Percentiles rank a stretch among this genome's conserved stretches.
phyloP scores from a whole-genome alignment of 2,329 filamentous ascomycete genomes.

The Onygenales sp. region DNA sequence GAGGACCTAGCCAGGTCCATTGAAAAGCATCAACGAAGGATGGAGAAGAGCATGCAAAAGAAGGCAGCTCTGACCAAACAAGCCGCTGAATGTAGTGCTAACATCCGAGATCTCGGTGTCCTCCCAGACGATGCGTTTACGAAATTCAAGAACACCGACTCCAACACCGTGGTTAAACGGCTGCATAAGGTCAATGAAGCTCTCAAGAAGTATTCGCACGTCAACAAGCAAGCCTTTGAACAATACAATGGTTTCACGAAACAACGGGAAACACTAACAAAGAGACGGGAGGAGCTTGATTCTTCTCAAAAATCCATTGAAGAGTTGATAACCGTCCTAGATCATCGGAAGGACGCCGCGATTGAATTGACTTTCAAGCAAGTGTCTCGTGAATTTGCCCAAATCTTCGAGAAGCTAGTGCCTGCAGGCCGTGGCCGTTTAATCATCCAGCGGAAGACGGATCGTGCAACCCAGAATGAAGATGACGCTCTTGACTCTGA shows the following conservation, averaged over 20 bases:
- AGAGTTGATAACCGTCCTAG: constrained; percentile 82
- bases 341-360: constrained; percentile 93
- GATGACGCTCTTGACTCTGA: constrained; percentile 61
- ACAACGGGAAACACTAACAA: constrained; percentile 77
- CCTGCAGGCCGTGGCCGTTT: constrained; percentile 85
- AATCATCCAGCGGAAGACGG: constrained; percentile 84
- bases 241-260: constrained; percentile 97
- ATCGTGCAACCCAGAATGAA: constrained; percentile 51
- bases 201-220: constrained; percentile 91
- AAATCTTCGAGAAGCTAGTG: constrained; percentile 89
- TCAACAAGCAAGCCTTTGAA: constrained; percentile 99
- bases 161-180: constrained; percentile 61
- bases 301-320: constrained; percentile 79
- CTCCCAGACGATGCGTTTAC: constrained; percentile 89
- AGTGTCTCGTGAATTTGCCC: constrained; percentile 84
- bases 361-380: constrained; percentile 98
- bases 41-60: constrained; percentile 87
- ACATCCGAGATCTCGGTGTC: constrained; percentile 86
- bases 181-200: constrained; percentile 87
- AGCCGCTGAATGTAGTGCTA: constrained; percentile 71
- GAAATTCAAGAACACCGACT: constrained; percentile 76
- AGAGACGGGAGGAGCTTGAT: constrained; percentile 78
- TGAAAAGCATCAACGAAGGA: constrained; percentile 74
- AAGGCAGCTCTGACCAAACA: constrained; percentile 70
- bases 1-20: constrained; percentile 69